Base-by-base conservation (phyloP, 306 rosid genomes). In the Dalbergia cochinchinensis region DNA sequence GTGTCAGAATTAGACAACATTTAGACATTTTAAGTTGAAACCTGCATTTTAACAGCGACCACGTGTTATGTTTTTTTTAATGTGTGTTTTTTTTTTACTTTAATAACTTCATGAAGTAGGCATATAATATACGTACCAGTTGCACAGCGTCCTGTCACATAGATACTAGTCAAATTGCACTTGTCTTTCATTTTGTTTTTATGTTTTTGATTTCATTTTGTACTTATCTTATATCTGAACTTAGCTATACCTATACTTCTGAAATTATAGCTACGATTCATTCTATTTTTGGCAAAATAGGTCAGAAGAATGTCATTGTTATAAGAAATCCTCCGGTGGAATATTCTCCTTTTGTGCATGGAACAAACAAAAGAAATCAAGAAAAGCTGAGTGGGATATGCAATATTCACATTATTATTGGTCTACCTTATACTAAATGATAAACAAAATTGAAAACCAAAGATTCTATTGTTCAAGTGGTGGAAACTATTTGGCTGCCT, bases 341-440 rank as follows among this genome's bases (percentile, higher is more conserved):
- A 86, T 83, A 71, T 79, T 72, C 71, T 72, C 63, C 14, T 73
- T 54, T 19, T 50, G 31, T 66, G 26, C 8, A 67, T 16, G 55
- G 16, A 65, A 76, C 76, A 66, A 83, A 59, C 57, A 72, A n/a
- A 80, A 66, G 59, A 78, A 76, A 57, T 57, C 65, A 65, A 47
- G 3, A 61, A 61, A 44, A 20, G 20, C 14, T 76, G 85, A 72
- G 44, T 65, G 0, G 73, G 19, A 64, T 67, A 60, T 58, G 66
- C 82, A 79, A 79, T 78, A 66, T 31, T 5, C 45, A 39, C 61
- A 51, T 33, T 20, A 72, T 61, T 62, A 41, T 69, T 53, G 42
- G 16, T 68, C 60, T 61, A 6, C 42, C 71, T 50, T 62, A 14
- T 1, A 26, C 0, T 26, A 26, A 2, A 50, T 63, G 20, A 39